Percentiles rank a stretch among this genome's conserved stretches.
Conservation (phyloP, 345 rosid genomes). For the Murraya koenigii region DNA sequence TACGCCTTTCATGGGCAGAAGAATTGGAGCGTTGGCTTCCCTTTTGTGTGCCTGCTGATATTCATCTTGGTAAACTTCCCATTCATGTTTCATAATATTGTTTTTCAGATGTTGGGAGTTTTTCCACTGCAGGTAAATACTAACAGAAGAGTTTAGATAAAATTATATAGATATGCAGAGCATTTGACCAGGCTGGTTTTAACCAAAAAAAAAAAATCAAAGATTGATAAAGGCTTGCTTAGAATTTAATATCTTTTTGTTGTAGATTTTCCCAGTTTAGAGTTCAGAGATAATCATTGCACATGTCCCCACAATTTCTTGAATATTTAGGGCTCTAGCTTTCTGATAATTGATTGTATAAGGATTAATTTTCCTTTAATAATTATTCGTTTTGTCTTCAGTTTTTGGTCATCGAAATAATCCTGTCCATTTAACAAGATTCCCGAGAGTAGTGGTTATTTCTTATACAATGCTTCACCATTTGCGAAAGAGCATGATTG, state of each 20-base stretch:
- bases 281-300: background rate
- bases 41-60: constrained; percentile 78
- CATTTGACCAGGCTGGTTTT: background rate
- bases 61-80: constrained; percentile 73
- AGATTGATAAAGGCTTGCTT: background rate
- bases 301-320: background rate
- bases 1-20: constrained; percentile 93
- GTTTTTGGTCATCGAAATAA: constrained; percentile 83
- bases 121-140: background rate
- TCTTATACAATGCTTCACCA: constrained; percentile 88
- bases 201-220: background rate
- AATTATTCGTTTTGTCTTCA: constrained; percentile 32
- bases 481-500: constrained; percentile 66
- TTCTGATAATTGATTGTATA: background rate
- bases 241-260: background rate
- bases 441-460: constrained; percentile 84
- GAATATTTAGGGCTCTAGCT: background rate
- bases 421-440: constrained; percentile 62
- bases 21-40: constrained; percentile 97
- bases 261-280: background rate
- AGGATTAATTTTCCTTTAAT: background rate
- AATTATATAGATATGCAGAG: background rate
- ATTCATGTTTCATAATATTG: background rate
- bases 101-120: background rate
- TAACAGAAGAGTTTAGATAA: background rate